Percentiles rank a stretch among this genome's conserved stretches.
Conservation (phyloP, 2,329 filamentous ascomycete species). For the Moelleriella libera region DNA sequence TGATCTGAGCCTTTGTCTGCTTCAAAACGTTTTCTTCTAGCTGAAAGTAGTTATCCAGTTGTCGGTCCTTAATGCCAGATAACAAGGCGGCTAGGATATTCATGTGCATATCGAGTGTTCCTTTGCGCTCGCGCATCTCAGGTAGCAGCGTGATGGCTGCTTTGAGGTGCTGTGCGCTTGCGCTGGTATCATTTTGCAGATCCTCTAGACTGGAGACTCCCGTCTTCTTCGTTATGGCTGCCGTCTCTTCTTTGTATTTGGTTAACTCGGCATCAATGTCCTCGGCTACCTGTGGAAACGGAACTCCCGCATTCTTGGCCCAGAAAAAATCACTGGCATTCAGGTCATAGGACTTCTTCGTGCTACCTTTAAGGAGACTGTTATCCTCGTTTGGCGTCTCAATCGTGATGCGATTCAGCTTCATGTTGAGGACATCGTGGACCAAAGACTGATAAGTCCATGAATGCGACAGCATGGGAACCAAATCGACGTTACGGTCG, state of each 20-base stretch:
- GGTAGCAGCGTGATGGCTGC: conserved; percentile 87
- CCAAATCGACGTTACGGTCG: conserved; percentile 87
- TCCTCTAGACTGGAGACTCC: conserved; percentile 88
- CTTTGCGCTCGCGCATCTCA: conserved; percentile 83
- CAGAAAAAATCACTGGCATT: conserved; percentile 91
- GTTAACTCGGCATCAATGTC: conserved; percentile 90
- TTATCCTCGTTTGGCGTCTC: conserved; percentile 69
- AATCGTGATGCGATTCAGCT: conserved; percentile 84
- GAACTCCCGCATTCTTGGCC: conserved; percentile 77
- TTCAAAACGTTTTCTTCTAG: conserved; percentile 87
- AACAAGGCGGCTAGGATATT: conserved; percentile 74
- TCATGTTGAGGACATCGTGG: conserved; percentile 43
- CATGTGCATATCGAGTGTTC: conserved; percentile 97
- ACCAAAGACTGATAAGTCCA: conserved; percentile 71
- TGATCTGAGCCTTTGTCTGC: conserved; percentile 75
- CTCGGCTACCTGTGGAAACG: conserved; percentile 92
- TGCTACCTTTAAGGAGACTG: conserved; percentile 58
- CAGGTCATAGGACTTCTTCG: conserved; percentile 82
- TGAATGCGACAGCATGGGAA: conserved; percentile 97
- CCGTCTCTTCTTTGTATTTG: conserved; percentile 89
- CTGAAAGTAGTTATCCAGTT: conserved; percentile 93
- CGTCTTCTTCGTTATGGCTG: conserved; percentile 88
- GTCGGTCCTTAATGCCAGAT: conserved; percentile 79
- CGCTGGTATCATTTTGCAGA: conserved; percentile 74
- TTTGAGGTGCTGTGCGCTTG: conserved; percentile 88